These are phyloP conservation scores for Penicillium sp. DNA, from an alignment of 2,329 filamentous ascomycete species.

Conservation along the genomic window DNA sequence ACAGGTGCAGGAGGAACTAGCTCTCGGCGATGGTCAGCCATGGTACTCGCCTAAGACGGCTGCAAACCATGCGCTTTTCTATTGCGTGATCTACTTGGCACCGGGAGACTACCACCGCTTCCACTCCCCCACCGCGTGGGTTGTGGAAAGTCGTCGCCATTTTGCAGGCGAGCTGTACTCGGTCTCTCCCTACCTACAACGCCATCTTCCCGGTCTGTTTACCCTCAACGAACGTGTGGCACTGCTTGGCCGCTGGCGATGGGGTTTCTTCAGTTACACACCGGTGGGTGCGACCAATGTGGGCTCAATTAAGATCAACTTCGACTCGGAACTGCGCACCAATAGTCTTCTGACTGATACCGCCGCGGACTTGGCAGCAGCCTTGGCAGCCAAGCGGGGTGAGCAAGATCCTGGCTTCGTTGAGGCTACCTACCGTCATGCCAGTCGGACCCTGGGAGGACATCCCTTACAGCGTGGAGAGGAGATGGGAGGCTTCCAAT, in stretches of 20 bases:
- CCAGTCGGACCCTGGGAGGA: conserved; percentile 75
- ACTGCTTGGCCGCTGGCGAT: conserved; percentile 88
- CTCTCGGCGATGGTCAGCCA: conserved; percentile 60
- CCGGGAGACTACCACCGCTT: conserved; percentile 98
- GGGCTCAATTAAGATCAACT: conserved; percentile 94
- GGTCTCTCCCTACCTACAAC: conserved; percentile 91
- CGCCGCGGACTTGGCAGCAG: conserved; percentile 80
- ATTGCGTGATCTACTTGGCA: conserved; percentile 91
- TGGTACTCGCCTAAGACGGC: conserved; percentile 70
- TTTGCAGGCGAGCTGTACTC: conserved; percentile 96
- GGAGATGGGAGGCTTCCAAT: conserved; percentile 97
- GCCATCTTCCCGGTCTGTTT: conserved; percentile 89
- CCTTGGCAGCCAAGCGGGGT: conserved; percentile 71
- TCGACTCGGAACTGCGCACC: conserved; percentile 88
- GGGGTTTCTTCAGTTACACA: conserved; percentile 95
- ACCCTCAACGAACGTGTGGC: conserved; percentile 96
- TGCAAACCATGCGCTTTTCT: conserved; percentile 74
- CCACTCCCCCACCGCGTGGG: conserved; percentile 93
- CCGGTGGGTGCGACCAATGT: conserved; percentile 98
- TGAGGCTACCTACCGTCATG: conserved; percentile 82
- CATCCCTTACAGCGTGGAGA: conserved; percentile 83
- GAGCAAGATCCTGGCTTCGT: conserved; percentile 88
- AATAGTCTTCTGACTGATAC: conserved; percentile 93
- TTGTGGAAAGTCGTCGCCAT: conserved; percentile 90
- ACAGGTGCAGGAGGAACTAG: conserved; percentile 81